Evolutionary conservation across 2,329 filamentous ascomycete species (phyloP).

Genomic region (Aspergillus chevalieri): DNA sequence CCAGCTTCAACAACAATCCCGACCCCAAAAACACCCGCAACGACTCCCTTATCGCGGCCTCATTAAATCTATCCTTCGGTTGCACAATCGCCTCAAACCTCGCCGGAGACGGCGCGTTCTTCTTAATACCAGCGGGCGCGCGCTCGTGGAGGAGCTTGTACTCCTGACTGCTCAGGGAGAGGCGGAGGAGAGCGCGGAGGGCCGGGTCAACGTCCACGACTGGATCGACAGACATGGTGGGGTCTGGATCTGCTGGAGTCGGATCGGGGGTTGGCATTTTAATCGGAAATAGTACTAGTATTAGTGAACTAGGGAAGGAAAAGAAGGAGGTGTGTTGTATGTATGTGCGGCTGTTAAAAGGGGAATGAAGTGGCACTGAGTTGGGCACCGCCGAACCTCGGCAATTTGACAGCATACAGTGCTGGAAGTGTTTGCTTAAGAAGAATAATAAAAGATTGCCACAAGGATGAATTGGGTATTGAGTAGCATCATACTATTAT

Average conservation of each 20-base stretch:
- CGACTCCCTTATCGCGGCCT: conserved; percentile 63
- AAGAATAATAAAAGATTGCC: not conserved
- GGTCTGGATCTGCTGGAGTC: conserved; percentile 6
- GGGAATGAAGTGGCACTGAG: not conserved
- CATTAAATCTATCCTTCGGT: conserved; percentile 60
- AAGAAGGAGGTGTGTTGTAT: not conserved
- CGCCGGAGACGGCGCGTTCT: conserved; percentile 45
- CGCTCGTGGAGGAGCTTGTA: conserved; percentile 78
- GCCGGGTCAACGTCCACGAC: conserved; percentile 54
- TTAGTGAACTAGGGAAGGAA: not conserved
- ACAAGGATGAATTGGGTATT: too few relatives aligned
- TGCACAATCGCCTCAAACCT: conserved; percentile 48
- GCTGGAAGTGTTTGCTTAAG: not conserved
- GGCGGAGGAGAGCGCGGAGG: conserved; percentile 76
- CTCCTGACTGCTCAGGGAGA: conserved; percentile 76
- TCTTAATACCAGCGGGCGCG: conserved; percentile 54
- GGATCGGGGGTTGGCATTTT: not conserved
- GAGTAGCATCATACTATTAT: too few relatives aligned
- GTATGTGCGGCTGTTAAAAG: not conserved
- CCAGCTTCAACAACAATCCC: conserved; percentile 58
- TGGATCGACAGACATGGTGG: conserved; percentile 3
- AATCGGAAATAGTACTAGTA: not conserved
- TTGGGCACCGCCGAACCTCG: not conserved
- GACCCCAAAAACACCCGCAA: conserved; percentile 64
- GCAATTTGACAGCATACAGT: not conserved